A percentile compares a stretch with the other conserved stretches of the same genome.
phyloP scores from a whole-genome alignment of 805 yeast species.

The Blastobotrys parvus region DNA sequence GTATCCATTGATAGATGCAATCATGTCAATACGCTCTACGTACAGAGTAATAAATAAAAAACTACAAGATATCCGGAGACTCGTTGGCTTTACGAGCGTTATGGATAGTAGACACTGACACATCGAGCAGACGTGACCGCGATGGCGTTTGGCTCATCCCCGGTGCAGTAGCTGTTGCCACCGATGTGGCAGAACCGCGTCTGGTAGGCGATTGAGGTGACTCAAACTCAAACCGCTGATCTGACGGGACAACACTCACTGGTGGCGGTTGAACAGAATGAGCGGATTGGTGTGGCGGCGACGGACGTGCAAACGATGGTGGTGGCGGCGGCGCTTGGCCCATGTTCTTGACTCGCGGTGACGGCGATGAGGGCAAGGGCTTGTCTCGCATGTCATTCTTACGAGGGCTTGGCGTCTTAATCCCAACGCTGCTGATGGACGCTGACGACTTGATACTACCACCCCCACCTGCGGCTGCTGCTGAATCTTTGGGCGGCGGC shows the following conservation, averaged over 20 bases:
- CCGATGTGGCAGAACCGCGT: neutral
- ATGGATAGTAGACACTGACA: constrained; percentile 16
- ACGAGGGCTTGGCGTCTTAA: neutral
- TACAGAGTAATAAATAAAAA: neutral
- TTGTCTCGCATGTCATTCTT: neutral
- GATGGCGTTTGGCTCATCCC: neutral
- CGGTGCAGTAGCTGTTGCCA: constrained; percentile 1
- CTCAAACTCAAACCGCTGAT: too few species aligned
- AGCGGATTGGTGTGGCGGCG: neutral
- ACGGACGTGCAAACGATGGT: neutral
- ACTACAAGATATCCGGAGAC: too few species aligned
- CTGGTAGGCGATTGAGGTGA: too few species aligned
- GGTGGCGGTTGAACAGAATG: neutral
- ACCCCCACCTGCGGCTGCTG: neutral
- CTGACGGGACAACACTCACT: too few species aligned
- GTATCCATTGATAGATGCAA: too few species aligned
- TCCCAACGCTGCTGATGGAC: too few species aligned
- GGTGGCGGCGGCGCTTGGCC: neutral
- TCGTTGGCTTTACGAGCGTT: neutral
- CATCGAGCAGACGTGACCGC: constrained; percentile 18
- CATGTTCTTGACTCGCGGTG: neutral
- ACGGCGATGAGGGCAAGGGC: neutral
- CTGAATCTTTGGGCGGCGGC: neutral
- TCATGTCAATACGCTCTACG: too few species aligned
- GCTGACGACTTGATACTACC: neutral